Evolutionary conservation across 2,329 filamentous ascomycete genomes (phyloP), one percentile per base, ranked within the genome.

Genomic region (Nemania abortiva): DNA sequence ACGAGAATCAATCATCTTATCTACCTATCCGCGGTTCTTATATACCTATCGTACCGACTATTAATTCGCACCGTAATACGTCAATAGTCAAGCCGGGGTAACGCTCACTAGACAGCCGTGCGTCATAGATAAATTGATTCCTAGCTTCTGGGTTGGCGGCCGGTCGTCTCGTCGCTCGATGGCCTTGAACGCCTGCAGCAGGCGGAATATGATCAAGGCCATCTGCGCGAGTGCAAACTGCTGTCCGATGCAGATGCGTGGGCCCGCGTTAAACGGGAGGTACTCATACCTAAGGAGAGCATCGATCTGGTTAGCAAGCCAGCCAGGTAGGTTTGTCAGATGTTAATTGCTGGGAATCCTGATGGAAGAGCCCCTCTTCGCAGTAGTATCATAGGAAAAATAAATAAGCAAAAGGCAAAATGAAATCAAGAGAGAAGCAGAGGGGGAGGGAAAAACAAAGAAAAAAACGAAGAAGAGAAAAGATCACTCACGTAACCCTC

Each of bases 201-300:
- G 57, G 6, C 77, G 74, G 22, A 79, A 74, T 9, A 75, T 74
- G 52, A 77, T 73, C 37, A 79, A 66, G 7, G 76, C 77, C 39
- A 79, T 72, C 62, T 78, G 75, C 18, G 77, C 77, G 37, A 79
- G 57, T 1, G 78, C 78, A 50, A 79, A 82, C 64, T 81, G 77
- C 70, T 81, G 81, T 10, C 80, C 81, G 42, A 82, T 77, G 67
- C 81, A 82, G 37, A 82, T 81, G 34, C 81, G 77, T 11, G 81
- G 80, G 0, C 80, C 80, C 0, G 79, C 79, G 65, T 81, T 82
- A 70, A 81, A 82, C 0, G 80, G 79, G 9, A 81, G 50, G 63
- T 80, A 82, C 42, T 79, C 80, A 71, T 72, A 80, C 18, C 76
- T 78, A 47, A 13, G 66, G 66, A 20, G 22, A 52, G 11, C 6